Evolutionary conservation across 768 basidiomycete species (phyloP), one percentile per base, ranked within the genome.

Genomic region (Tremella fuciformis): DNA sequence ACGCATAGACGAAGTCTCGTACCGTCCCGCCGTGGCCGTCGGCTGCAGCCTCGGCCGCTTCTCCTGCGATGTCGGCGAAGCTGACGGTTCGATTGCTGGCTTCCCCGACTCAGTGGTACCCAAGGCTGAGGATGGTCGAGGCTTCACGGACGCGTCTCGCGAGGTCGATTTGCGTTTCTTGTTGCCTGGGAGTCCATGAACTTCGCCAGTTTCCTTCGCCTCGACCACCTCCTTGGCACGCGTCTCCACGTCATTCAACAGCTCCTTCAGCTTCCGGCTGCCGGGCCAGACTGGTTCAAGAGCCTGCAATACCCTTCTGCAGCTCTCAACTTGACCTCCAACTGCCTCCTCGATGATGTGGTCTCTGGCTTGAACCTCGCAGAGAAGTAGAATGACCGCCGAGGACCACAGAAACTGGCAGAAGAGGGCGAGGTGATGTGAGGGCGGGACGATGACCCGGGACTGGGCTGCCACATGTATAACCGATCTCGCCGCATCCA

Each of bases 241-340:
- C 13, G 49, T 47, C 25, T 70, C 72, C 7, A 65, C 67, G 37
- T 74, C 69, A 50, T 63, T 64, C 38, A 74, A 42, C 37, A 74
- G 53, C 42, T 74, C 72, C 46, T 69, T 71, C 22, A 74, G 46
- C 49, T 74, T 70, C 46, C 64, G 56, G 13, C 60, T 62, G 22
- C 72, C 72, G 3, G 72, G 72, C 72, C 72, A 74, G n/a, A 66
- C 69, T 1, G 72, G 72, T 49, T 74, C 72, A 7, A 74, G 56
- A 1, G 65, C 58, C 37, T 64, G 67, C 13, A 74, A 51, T 9
- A 52, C 57, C 21, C 62, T 49, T 16, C 67, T 58, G 19, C 61
- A 64, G 2, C 65, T 58, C 25, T 74, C 69, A 13, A 74, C 69
- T n/a, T 66, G 59, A 1, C 62, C 56, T 37, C 59, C 72, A 1